Evolutionary conservation across 1,284 basidiomycete genomes (phyloP).

Genomic region (Schizophyllum commune): DNA sequence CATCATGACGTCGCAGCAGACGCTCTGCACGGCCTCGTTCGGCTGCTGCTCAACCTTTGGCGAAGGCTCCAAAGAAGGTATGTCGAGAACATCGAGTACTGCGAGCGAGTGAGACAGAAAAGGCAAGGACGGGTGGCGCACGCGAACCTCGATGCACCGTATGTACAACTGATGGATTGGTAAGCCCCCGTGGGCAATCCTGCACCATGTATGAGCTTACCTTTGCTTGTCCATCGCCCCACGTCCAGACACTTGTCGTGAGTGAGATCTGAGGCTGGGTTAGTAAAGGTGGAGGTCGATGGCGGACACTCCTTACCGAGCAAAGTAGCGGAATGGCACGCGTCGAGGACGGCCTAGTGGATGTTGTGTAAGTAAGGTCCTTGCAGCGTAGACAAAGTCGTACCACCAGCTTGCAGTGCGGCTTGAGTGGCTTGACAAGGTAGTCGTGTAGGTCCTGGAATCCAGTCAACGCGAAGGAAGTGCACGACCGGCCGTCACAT

Average conservation of each 20-base stretch:
- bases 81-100: no score
- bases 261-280: neutral
- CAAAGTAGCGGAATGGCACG: neutral
- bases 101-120: no score
- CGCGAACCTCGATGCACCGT: neutral
- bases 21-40: no score
- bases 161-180: neutral
- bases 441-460: neutral
- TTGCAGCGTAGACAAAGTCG: neutral
- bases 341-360: neutral
- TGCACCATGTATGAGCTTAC: neutral
- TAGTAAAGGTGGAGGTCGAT: neutral
- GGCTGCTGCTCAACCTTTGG: neutral
- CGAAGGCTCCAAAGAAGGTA: no score
- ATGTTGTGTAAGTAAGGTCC: neutral
- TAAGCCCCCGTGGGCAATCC: neutral
- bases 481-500: neutral
- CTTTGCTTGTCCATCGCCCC: neutral
- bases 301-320: neutral
- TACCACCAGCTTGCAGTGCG: neutral
- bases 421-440: neutral
- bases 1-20: neutral
- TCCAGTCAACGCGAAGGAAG: neutral
- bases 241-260: neutral
- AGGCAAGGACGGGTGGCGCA: no score